Percentiles rank a stretch among this genome's conserved stretches.
Evolutionary conservation across 352 stramenopile genomes (phyloP).

Genomic region (Globisporangium apiculatum): DNA sequence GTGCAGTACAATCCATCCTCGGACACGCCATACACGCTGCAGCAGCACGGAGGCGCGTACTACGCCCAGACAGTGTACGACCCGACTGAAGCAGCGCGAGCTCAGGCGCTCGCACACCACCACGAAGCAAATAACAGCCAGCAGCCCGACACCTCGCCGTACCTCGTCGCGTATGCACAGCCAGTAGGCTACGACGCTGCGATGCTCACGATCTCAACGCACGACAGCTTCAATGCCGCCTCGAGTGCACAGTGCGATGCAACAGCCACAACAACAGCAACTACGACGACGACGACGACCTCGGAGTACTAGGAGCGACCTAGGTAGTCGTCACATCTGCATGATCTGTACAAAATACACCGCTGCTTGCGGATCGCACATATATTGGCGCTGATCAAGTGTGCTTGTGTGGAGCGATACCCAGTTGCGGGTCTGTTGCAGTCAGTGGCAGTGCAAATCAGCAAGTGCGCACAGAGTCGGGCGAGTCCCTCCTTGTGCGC

Average conservation of each 20-base stretch:
- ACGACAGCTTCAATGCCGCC: background rate
- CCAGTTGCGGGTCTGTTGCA: background rate
- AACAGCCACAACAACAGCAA: background rate
- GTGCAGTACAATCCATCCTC: background rate
- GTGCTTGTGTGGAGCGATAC: background rate
- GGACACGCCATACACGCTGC: background rate
- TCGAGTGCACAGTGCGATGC: background rate
- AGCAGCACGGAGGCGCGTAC: background rate
- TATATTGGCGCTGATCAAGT: background rate
- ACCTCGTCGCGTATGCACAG: background rate
- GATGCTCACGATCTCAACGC: background rate
- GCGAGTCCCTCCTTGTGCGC: too few relatives aligned
- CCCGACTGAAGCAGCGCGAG: background rate
- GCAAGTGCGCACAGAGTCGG: background rate
- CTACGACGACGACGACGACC: background rate
- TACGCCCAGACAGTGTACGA: slow-evolving; percentile 1
- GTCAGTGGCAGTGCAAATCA: background rate
- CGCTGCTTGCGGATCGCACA: background rate
- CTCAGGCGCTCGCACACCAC: background rate
- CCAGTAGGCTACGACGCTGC: background rate
- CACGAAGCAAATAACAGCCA: background rate
- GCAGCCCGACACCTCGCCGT: background rate
- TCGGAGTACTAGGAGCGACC: background rate
- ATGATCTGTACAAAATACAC: background rate
- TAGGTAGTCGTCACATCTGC: background rate